Conservation (phyloP, 2,329 filamentous ascomycete genomes). For the Didymella keratinophila region DNA sequence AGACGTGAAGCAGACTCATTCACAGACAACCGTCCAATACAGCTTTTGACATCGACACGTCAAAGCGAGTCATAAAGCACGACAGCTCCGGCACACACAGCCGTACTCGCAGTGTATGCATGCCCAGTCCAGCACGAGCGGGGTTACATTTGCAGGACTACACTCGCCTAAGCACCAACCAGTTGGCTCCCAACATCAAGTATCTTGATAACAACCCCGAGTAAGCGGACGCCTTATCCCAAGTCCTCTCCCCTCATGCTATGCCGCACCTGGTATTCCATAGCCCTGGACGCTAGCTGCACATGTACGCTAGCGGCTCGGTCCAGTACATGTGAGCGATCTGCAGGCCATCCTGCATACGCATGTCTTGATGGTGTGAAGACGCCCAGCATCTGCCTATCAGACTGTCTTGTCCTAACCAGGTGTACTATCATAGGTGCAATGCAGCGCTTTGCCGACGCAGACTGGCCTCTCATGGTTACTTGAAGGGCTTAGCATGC, state of each 20-base stretch:
- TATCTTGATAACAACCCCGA: constrained; percentile 16
- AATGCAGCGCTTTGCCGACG: constrained; percentile 1
- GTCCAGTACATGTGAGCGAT: constrained; percentile 15
- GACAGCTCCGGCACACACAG: neutral
- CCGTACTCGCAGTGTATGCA: neutral
- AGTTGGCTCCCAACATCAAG: constrained; percentile 3
- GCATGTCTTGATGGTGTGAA: constrained; percentile 14
- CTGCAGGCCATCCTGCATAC: constrained; percentile 12
- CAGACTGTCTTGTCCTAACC: neutral
- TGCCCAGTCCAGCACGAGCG: constrained; percentile 19
- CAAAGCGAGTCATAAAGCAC: neutral
- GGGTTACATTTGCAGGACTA: constrained; percentile 21
- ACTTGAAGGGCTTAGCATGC: neutral
- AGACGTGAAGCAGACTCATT: neutral
- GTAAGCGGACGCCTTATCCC: constrained; percentile 14
- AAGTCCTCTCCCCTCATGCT: constrained; percentile 3
- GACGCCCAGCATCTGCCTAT: constrained; percentile 5
- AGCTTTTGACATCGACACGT: neutral
- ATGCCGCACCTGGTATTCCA: constrained; percentile 5
- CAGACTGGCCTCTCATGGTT: constrained; percentile 8
- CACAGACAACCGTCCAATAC: neutral
- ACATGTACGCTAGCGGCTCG: constrained; percentile 6
- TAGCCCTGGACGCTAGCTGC: neutral
- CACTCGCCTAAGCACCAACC: constrained; percentile 6
- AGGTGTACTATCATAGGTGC: constrained; percentile 8